Evolutionary conservation across 257 asterid genomes (phyloP).

Genomic region (Ehretia macrophylla): DNA sequence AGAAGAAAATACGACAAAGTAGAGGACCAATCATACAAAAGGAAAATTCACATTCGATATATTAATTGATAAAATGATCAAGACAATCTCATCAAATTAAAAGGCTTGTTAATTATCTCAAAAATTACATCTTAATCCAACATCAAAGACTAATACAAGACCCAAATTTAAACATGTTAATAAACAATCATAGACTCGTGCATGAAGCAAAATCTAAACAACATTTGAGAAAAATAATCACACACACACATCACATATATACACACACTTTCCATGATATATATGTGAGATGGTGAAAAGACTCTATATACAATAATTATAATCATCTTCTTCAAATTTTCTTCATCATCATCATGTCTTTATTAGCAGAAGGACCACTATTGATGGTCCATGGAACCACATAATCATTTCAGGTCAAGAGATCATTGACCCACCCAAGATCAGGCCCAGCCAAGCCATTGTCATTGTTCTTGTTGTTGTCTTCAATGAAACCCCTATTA

Average conservation of each 20-base stretch:
- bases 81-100: too few relatives aligned
- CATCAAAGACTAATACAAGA: not conserved
- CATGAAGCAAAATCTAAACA: constrained; percentile 6
- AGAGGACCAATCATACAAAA: too few relatives aligned
- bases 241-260: constrained; percentile 24
- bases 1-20: too few relatives aligned
- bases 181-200: constrained; percentile 6
- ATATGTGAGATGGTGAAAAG: constrained; percentile 25
- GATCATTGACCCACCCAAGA: constrained; percentile 94
- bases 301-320: constrained; percentile 29
- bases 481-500: constrained; percentile 42
- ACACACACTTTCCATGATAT: not conserved
- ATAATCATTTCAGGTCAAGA: constrained; percentile 44
- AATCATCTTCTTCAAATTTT: not conserved
- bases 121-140: not conserved
- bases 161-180: not conserved
- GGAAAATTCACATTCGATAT: not conserved
- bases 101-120: too few relatives aligned
- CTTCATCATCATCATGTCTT: constrained; percentile 1
- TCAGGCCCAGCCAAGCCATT: constrained; percentile 66
- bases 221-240: constrained; percentile 12
- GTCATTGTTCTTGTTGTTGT: constrained; percentile 25
- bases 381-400: constrained; percentile 1
- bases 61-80: too few relatives aligned
- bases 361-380: constrained; percentile 1